Conservation (phyloP, 116 monocot species). For the Cymodocea nodosa region DNA sequence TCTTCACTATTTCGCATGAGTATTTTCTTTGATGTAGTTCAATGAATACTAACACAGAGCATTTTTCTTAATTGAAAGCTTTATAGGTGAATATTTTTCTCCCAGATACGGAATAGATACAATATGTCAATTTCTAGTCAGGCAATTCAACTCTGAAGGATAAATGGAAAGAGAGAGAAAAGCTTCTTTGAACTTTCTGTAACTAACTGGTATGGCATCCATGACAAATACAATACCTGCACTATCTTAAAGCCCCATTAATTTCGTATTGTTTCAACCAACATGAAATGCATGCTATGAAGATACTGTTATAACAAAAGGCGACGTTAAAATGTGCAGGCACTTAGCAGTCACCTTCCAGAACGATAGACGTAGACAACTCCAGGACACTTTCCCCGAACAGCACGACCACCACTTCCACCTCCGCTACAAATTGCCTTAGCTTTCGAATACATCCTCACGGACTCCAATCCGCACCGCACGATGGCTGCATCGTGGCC, state of each 20-base stretch:
- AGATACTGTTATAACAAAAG: too few relatives aligned
- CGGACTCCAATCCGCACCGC: constrained; percentile 71
- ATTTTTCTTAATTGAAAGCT: too few relatives aligned
- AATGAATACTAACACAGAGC: too few relatives aligned
- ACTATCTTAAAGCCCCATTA: background rate
- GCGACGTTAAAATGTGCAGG: background rate
- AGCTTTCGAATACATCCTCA: constrained; percentile 55
- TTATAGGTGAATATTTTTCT: too few relatives aligned
- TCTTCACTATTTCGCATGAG: too few relatives aligned
- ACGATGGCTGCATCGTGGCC: constrained; percentile 44
- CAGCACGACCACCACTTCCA: constrained; percentile 9
- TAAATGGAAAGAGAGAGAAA: too few relatives aligned
- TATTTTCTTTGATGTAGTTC: too few relatives aligned
- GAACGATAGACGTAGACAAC: constrained; percentile 49
- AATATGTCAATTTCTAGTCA: too few relatives aligned
- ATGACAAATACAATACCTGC: background rate
- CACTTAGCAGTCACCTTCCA: constrained; percentile 38
- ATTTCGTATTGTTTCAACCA: background rate
- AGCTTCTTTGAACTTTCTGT: too few relatives aligned
- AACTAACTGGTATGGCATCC: background rate
- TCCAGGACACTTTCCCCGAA: constrained; percentile 15
- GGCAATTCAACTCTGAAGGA: too few relatives aligned
- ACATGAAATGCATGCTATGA: too few relatives aligned
- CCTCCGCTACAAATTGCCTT: constrained; percentile 20
- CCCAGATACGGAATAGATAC: too few relatives aligned